Base-by-base conservation (phyloP, 768 basidiomycete genomes). In the Pholiota microspora region DNA sequence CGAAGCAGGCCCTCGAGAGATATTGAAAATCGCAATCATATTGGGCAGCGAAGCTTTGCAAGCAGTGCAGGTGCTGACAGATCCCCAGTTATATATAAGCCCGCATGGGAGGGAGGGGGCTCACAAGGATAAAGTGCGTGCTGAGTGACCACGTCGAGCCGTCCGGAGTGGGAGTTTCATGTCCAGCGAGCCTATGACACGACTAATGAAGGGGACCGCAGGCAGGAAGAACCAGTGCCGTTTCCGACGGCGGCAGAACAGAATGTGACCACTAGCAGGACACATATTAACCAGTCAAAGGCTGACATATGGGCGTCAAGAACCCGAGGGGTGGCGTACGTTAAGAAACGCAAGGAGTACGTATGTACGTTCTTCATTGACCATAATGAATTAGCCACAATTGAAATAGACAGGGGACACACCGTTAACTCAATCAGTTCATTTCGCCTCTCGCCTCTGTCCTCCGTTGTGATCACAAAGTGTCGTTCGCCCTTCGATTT, bases 51-150 rank as follows among this genome's bases (percentile, higher is more conserved):
- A 49, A 49, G 48, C 31, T 49, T 49, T 49, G 48, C 48, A 49
- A 49, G 48, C 48, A 49, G 48, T 49, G 48, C 48, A 49, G 10
- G 18, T 35, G 48, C 48, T 49, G 48, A 49, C 48, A 49, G 32
- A 49, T 28, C 13, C 24, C 31, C 5, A 16, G 21, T 24, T 34
- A 49, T 35, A 18, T 36, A 35, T 49, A 49, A 36, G 48, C 25
- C 8, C 5, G 16, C 18, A 32, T 36, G 29, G 29, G 29, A 31
- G 29, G 29, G 48, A 34, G 32, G 23, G 34, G 16, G 8, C 21
- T 7, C 21, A 21, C 8, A 42, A 1, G 40, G 9, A 23, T 23
- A 42, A 9, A 23, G 40, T 42, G 16, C 4, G 36, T 16, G n/a
- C n/a, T 7, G 40, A 9, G 8, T n/a, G 16, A 36, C n/a, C 35